Evolutionary conservation across 2,329 filamentous ascomycete genomes (phyloP).

Genomic region (Parastagonospora avenae): DNA sequence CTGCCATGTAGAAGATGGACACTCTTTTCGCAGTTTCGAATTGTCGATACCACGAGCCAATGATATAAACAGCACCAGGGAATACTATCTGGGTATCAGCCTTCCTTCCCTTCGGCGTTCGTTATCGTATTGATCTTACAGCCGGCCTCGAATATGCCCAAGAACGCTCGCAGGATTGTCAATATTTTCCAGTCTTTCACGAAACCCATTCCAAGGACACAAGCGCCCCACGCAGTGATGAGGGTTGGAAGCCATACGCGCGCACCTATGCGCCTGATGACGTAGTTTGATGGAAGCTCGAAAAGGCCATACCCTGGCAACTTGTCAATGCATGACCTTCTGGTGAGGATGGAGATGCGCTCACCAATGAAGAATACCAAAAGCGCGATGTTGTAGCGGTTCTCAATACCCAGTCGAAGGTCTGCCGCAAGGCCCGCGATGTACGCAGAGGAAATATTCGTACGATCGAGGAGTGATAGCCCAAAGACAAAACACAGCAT

Average conservation of each 20-base stretch:
- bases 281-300: conserved; percentile 38
- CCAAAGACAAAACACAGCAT: conserved; percentile 43
- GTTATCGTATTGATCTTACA: conserved; percentile 8
- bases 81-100: conserved; percentile 19
- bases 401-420: conserved; percentile 16
- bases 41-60: conserved; percentile 33
- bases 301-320: conserved; percentile 34
- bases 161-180: conserved; percentile 22
- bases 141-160: conserved; percentile 33
- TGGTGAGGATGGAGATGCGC: neutral
- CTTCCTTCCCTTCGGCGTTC: too few relatives aligned
- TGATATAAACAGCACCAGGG: conserved; percentile 30
- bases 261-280: conserved; percentile 39
- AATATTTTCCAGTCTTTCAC: conserved; percentile 25
- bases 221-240: conserved; percentile 30
- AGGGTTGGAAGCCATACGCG: conserved; percentile 37
- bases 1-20: conserved; percentile 34
- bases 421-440: conserved; percentile 25
- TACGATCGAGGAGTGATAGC: conserved; percentile 30
- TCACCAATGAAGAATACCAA: conserved; percentile 39
- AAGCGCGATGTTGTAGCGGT: conserved; percentile 38
- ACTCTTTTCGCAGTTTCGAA: conserved; percentile 33
- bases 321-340: neutral
- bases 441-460: conserved; percentile 30
- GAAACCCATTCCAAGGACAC: conserved; percentile 34